Conservation (phyloP, 257 asterid species). For the Ilex asprella region DNA sequence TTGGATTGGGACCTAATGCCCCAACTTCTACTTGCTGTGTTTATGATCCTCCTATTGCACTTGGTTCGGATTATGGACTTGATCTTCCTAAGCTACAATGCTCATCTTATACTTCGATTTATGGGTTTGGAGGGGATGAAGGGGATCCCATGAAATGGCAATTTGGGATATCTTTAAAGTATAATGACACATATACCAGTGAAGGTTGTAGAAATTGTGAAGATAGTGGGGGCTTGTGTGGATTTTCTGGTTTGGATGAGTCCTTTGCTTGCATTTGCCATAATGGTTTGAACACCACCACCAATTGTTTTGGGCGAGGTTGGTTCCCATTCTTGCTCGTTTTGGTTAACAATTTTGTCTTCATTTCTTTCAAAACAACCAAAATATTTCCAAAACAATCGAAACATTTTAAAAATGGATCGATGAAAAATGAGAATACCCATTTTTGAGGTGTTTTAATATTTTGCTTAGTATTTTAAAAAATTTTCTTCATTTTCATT, state of each 20-base stretch:
- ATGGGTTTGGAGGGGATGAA: slow-evolving; percentile 69
- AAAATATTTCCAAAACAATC: too few relatives aligned
- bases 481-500: too few relatives aligned
- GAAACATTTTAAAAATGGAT: too few relatives aligned
- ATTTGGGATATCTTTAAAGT: slow-evolving; percentile 49
- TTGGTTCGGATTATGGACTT: slow-evolving; percentile 38
- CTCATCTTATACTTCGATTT: slow-evolving; percentile 52
- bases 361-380: too few relatives aligned
- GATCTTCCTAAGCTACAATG: slow-evolving; percentile 73
- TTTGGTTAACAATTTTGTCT: not conserved
- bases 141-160: slow-evolving; percentile 78
- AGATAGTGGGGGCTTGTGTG: slow-evolving; percentile 68
- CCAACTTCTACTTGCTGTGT: slow-evolving; percentile 60
- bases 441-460: too few relatives aligned
- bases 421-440: too few relatives aligned
- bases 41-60: slow-evolving; percentile 30
- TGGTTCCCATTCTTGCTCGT: slow-evolving; percentile 5
- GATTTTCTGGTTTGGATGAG: slow-evolving; percentile 37
- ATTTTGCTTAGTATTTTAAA: too few relatives aligned
- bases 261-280: slow-evolving; percentile 52
- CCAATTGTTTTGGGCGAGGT: slow-evolving; percentile 71
- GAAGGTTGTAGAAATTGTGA: slow-evolving; percentile 53
- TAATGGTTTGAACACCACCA: slow-evolving; percentile 49
- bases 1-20: slow-evolving; percentile 51
- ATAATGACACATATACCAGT: slow-evolving; percentile 24